These are phyloP conservation scores for Kodamaea lidongshanica DNA, from an alignment of 805 yeast species.

Conservation along the genomic window DNA sequence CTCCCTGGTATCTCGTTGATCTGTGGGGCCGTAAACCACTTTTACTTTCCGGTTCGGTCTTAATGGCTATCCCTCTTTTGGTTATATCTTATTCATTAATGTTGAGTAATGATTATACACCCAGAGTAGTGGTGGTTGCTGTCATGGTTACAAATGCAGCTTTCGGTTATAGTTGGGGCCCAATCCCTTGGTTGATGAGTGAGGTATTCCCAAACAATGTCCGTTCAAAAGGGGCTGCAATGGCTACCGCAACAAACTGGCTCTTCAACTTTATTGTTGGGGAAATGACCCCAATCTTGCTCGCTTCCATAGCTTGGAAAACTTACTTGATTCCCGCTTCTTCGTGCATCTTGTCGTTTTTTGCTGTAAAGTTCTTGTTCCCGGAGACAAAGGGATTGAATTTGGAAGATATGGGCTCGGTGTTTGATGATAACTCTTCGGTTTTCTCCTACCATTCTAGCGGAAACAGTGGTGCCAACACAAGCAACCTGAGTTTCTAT, in stretches of 20 bases:
- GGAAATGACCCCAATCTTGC: slow-evolving; percentile 80
- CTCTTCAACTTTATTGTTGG: slow-evolving; percentile 88
- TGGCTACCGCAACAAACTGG: slow-evolving; percentile 92
- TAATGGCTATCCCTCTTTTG: slow-evolving; percentile 70
- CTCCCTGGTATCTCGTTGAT: slow-evolving; percentile 90
- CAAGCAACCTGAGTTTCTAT: slow-evolving; percentile 2
- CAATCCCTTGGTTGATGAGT: slow-evolving; percentile 85
- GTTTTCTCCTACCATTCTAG: slow-evolving; percentile 38
- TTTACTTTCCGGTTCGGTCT: slow-evolving; percentile 66
- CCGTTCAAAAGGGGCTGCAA: slow-evolving; percentile 84
- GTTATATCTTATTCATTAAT: slow-evolving; percentile 52
- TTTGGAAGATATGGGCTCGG: slow-evolving; percentile 86
- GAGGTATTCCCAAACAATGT: slow-evolving; percentile 82
- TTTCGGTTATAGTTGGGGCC: slow-evolving; percentile 92
- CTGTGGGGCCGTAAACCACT: slow-evolving; percentile 90
- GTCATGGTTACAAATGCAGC: slow-evolving; percentile 77
- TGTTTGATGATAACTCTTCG: slow-evolving; percentile 61
- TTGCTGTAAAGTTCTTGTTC: slow-evolving; percentile 64
- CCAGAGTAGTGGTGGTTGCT: slow-evolving; percentile 64
- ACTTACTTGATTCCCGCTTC: slow-evolving; percentile 76
- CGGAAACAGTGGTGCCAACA: slow-evolving; percentile 12
- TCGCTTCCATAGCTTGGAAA: slow-evolving; percentile 71
- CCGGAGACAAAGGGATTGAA: slow-evolving; percentile 90
- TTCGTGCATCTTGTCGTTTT: slow-evolving; percentile 67
- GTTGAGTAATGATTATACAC: slow-evolving; percentile 42